Percentiles rank a stretch among this genome's conserved stretches.
Conservation (phyloP, 177 flowering plant genomes). For the Telopea speciosissima region DNA sequence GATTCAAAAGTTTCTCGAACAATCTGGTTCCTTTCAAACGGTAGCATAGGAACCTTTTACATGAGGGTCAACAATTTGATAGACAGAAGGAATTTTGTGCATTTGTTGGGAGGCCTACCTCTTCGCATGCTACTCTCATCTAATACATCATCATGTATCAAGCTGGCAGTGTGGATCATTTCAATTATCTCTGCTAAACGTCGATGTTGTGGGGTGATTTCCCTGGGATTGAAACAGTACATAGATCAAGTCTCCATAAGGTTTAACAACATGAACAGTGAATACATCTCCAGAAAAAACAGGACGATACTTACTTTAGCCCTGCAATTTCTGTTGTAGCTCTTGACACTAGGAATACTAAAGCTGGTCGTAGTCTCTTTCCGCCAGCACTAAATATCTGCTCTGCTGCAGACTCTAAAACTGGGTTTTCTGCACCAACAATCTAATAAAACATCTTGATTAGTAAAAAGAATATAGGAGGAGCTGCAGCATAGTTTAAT, state of each 20-base stretch:
- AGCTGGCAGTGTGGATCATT: conserved; percentile 97
- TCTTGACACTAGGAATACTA: conserved; percentile 84
- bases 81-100: background rate
- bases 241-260: conserved; percentile 4
- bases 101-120: conserved; percentile 38
- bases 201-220: conserved; percentile 79
- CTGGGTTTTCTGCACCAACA: conserved; percentile 97
- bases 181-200: conserved; percentile 95
- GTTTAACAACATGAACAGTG: background rate
- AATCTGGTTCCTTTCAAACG: background rate
- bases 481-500: background rate
- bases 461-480: conserved; percentile 13
- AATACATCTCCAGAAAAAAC: conserved; percentile 3
- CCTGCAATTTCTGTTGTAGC: conserved; percentile 75
- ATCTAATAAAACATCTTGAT: conserved; percentile 44
- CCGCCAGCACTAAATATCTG: conserved; percentile 98
- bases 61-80: background rate
- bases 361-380: conserved; percentile 92
- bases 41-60: background rate
- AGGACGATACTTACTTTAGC: conserved; percentile 42
- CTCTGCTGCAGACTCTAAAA: conserved; percentile 89
- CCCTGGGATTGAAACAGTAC: conserved; percentile 45
- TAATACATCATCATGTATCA: conserved; percentile 92
- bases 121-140: conserved; percentile 88
- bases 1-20: background rate